Percentiles rank a stretch among this genome's conserved stretches.
phyloP scores from a whole-genome alignment of 2,329 filamentous ascomycete genomes.

The Bretziella fagacearum region DNA sequence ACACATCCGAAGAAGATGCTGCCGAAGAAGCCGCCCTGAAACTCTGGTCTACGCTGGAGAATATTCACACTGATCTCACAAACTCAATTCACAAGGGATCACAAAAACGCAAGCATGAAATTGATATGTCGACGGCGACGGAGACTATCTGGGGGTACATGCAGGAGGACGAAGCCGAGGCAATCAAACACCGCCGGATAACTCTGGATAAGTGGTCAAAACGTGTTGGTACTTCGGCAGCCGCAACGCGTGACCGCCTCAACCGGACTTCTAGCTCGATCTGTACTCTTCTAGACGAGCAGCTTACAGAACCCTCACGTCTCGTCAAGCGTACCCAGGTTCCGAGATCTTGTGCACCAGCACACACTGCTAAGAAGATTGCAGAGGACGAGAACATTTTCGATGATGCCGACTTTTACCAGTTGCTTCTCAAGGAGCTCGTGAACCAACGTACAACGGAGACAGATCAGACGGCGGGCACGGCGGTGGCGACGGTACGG shows the following conservation, averaged over 20 bases:
- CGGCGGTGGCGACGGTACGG: constrained; percentile 43
- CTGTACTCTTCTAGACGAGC: constrained; percentile 49
- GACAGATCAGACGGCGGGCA: constrained; percentile 33
- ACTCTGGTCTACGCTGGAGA: constrained; percentile 66
- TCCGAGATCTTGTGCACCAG: constrained; percentile 59
- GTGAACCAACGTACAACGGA: constrained; percentile 74
- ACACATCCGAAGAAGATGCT: constrained; percentile 38
- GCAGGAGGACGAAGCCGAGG: constrained; percentile 43
- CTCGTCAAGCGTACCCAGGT: constrained; percentile 52
- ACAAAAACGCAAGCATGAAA: constrained; percentile 41
- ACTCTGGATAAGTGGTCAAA: constrained; percentile 81
- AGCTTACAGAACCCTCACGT: constrained; percentile 48
- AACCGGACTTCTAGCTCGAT: constrained; percentile 34
- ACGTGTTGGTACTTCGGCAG: constrained; percentile 41
- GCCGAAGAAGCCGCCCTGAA: constrained; percentile 75
- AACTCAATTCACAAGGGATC: constrained; percentile 25
- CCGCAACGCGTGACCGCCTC: constrained; percentile 16
- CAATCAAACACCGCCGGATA: constrained; percentile 45
- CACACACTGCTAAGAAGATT: constrained; percentile 42
- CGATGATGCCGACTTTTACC: constrained; percentile 92
- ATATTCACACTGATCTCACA: constrained; percentile 32
- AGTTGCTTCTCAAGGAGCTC: constrained; percentile 78
- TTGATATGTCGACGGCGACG: constrained; percentile 39
- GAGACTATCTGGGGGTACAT: constrained; percentile 58
- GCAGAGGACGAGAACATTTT: constrained; percentile 51